Percentiles rank a stretch among this genome's conserved stretches.
These are phyloP conservation scores for Debaryomyces nepalensis DNA, from an alignment of 1,139 yeast genomes.

Conservation along the genomic window DNA sequence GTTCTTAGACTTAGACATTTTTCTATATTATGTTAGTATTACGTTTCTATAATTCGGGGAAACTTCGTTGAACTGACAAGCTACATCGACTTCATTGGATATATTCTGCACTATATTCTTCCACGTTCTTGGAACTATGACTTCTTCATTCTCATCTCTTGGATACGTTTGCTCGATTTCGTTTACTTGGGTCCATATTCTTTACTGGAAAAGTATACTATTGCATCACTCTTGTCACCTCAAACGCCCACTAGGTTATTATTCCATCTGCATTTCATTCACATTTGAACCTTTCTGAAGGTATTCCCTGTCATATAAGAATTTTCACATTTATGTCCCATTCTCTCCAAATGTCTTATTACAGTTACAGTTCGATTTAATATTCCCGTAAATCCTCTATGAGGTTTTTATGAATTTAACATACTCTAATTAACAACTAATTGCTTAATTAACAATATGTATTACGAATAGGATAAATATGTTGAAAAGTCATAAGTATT, in stretches of 20 bases:
- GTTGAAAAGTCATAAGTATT: slow-evolving; percentile 12
- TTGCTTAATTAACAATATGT: slow-evolving; percentile 14
- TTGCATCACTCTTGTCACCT: too few relatives aligned
- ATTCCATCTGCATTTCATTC: too few relatives aligned
- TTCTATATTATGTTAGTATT: slow-evolving; percentile 37
- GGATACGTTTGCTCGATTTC: too few relatives aligned
- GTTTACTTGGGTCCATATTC: too few relatives aligned
- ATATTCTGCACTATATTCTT: too few relatives aligned
- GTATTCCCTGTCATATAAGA: slow-evolving; percentile 5
- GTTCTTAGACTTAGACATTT: slow-evolving; percentile 98
- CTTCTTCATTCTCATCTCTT: too few relatives aligned
- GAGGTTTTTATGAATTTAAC: slow-evolving; percentile 14
- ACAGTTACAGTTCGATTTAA: slow-evolving; percentile 7
- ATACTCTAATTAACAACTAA: slow-evolving; percentile 22
- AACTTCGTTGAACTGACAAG: background rate
- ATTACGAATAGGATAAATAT: slow-evolving; percentile 9
- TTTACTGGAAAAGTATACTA: too few relatives aligned
- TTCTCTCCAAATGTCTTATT: background rate
- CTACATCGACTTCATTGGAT: too few relatives aligned
- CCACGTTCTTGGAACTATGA: too few relatives aligned
- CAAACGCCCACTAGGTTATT: too few relatives aligned
- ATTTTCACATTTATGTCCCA: slow-evolving; percentile 7
- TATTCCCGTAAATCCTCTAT: background rate
- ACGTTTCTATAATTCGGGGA: background rate
- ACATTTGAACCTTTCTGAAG: background rate